Conservation (phyloP, 768 basidiomycete genomes). For the Tricholomella constricta region DNA sequence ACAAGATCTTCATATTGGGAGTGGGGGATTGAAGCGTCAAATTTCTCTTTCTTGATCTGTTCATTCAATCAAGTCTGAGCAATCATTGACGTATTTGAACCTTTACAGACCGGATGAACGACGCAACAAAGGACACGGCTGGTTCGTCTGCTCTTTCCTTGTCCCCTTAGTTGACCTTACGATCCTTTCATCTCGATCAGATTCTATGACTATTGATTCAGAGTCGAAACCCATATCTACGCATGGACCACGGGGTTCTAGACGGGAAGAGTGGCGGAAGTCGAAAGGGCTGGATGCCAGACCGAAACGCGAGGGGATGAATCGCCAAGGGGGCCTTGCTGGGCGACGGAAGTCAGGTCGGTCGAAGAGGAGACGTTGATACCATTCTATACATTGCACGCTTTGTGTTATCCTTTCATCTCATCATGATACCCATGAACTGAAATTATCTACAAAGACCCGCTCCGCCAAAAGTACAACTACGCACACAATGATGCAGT, state of each 20-base stretch:
- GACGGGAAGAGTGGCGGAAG: constrained; percentile 80
- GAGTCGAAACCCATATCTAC: constrained; percentile 62
- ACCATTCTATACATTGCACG: not conserved
- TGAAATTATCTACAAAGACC: constrained; percentile 3
- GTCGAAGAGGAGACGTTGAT: constrained; percentile 68
- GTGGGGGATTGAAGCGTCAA: constrained; percentile 23
- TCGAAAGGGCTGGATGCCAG: constrained; percentile 72
- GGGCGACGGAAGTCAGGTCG: constrained; percentile 70
- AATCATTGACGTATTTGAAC: constrained; percentile 41
- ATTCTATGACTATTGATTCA: constrained; percentile 58
- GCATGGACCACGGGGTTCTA: constrained; percentile 74
- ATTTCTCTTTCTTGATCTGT: constrained; percentile 36
- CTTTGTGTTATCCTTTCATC: constrained; percentile 5
- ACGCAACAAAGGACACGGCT: constrained; percentile 26
- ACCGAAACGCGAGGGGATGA: constrained; percentile 55
- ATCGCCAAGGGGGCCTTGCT: constrained; percentile 64
- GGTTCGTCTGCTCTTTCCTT: constrained; percentile 30
- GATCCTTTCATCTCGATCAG: constrained; percentile 30
- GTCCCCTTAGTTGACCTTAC: constrained; percentile 1
- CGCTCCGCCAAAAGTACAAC: constrained; percentile 1
- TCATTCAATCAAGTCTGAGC: constrained; percentile 31
- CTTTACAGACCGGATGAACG: constrained; percentile 34
- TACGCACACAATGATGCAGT: not conserved
- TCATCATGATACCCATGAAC: not conserved
- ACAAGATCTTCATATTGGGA: not conserved